phyloP scores from a whole-genome alignment of 805 yeast genomes.

The Sugiyamaella valdiviana region DNA sequence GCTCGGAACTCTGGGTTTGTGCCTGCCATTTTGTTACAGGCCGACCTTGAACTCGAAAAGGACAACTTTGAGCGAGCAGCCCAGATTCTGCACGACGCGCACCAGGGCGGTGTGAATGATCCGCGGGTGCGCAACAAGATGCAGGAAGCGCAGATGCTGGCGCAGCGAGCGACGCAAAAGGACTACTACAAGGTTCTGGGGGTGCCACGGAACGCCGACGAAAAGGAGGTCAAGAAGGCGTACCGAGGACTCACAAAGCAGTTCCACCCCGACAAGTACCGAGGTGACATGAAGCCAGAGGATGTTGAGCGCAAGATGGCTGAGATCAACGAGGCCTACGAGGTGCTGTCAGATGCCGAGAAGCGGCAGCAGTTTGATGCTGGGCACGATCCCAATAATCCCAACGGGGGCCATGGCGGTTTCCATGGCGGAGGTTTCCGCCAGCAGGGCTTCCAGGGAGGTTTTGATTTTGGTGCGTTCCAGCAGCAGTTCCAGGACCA shows the following conservation, averaged over 20 bases:
- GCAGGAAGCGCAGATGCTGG: conserved; percentile 19
- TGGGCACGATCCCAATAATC: conserved; percentile 38
- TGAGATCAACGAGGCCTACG: conserved; percentile 89
- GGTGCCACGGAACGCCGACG: conserved; percentile 59
- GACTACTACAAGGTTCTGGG: conserved; percentile 81
- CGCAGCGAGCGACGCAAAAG: conserved; percentile 37
- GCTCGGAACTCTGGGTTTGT: conserved; percentile 30
- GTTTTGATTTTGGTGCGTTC: conserved; percentile 13
- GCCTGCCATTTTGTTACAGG: conserved; percentile 30
- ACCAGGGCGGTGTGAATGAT: conserved; percentile 15
- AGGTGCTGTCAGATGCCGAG: conserved; percentile 64
- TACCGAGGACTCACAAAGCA: conserved; percentile 70
- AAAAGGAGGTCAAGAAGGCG: conserved; percentile 69
- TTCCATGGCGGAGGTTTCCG: conserved; percentile 9
- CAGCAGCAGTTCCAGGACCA: conserved; percentile 12
- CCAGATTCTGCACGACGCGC: conserved; percentile 15
- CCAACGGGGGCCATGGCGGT: conserved; percentile 3
- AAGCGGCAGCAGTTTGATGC: conserved; percentile 58
- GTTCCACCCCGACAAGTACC: conserved; percentile 90
- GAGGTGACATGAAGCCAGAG: conserved; percentile 57
- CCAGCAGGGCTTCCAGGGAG: conserved; percentile 5
- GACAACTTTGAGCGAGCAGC: conserved; percentile 21
- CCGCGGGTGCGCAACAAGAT: conserved; percentile 16
- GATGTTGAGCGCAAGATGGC: conserved; percentile 81
- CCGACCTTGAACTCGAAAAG: conserved; percentile 14